These are phyloP conservation scores for Pogostemon cablin DNA, from an alignment of 257 asterid species.

Conservation along the genomic window DNA sequence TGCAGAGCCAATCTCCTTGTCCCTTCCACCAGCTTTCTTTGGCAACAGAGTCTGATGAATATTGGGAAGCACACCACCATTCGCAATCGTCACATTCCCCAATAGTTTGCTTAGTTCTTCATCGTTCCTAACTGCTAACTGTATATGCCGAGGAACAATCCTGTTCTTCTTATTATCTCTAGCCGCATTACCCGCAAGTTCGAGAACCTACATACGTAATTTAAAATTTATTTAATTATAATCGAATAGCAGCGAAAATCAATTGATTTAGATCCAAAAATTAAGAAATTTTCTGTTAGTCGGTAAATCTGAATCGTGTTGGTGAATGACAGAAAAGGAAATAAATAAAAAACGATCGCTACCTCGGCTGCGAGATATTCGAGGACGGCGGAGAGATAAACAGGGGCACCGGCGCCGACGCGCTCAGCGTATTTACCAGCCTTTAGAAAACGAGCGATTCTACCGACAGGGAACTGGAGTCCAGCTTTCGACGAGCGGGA, in stretches of 20 bases:
- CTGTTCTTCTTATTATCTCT: conserved; percentile 71
- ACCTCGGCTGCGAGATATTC: conserved; percentile 77
- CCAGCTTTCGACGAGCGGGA: conserved; percentile 66
- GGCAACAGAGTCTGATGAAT: conserved; percentile 61
- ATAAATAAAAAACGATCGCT: neutral
- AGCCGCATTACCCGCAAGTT: conserved; percentile 74
- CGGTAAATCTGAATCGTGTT: neutral
- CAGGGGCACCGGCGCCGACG: conserved; percentile 74
- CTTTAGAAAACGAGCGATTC: conserved; percentile 68
- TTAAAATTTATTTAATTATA: neutral
- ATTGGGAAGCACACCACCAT: conserved; percentile 72
- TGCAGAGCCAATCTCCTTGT: conserved; percentile 54
- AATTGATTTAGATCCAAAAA: neutral
- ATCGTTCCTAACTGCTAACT: conserved; percentile 70
- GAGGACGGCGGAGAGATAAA: conserved; percentile 67
- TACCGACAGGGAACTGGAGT: conserved; percentile 68
- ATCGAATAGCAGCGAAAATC: neutral
- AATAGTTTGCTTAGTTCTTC: conserved; percentile 67
- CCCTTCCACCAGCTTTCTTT: conserved; percentile 47
- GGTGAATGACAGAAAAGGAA: neutral
- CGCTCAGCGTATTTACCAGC: conserved; percentile 67
- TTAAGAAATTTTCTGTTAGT: neutral
- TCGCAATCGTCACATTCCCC: conserved; percentile 63
- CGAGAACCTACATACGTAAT: conserved; percentile 44
- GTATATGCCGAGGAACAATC: conserved; percentile 71